phyloP scores from a whole-genome alignment of 352 stramenopile genomes.

The Globisporangium rhizosaccharum region DNA sequence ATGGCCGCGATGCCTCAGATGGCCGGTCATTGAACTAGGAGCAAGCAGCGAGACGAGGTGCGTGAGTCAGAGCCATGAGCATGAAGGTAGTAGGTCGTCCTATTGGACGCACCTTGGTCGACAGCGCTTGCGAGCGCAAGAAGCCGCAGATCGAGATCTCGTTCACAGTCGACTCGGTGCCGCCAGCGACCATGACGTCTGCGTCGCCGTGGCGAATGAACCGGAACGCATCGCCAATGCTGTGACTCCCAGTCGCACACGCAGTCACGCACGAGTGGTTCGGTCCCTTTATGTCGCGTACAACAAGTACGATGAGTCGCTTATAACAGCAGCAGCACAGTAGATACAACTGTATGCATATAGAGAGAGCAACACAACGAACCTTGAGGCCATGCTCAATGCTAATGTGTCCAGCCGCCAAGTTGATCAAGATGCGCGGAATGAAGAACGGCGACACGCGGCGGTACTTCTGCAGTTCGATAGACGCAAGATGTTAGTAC shows the following conservation, averaged over 20 bases:
- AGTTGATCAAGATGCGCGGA: constrained; percentile 90
- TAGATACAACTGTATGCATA: background rate
- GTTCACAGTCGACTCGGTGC: constrained; percentile 94
- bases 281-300: constrained; percentile 64
- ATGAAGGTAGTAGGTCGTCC: no score
- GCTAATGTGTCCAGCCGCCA: constrained; percentile 89
- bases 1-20: constrained; percentile 89
- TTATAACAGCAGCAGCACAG: background rate
- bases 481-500: background rate
- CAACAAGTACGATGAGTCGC: no score
- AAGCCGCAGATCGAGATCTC: constrained; percentile 94
- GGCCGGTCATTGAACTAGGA: constrained; percentile 91
- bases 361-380: background rate
- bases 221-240: constrained; percentile 94
- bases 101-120: constrained; percentile 58
- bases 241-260: constrained; percentile 95
- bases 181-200: constrained; percentile 95
- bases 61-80: no score
- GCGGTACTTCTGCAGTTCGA: constrained; percentile 61
- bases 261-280: constrained; percentile 97
- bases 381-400: constrained; percentile 90
- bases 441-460: constrained; percentile 93
- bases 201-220: constrained; percentile 85
- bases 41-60: background rate
- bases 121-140: constrained; percentile 92